Evolutionary conservation across 345 rosid species (phyloP).

Genomic region (Gossypium mustelinum): DNA sequence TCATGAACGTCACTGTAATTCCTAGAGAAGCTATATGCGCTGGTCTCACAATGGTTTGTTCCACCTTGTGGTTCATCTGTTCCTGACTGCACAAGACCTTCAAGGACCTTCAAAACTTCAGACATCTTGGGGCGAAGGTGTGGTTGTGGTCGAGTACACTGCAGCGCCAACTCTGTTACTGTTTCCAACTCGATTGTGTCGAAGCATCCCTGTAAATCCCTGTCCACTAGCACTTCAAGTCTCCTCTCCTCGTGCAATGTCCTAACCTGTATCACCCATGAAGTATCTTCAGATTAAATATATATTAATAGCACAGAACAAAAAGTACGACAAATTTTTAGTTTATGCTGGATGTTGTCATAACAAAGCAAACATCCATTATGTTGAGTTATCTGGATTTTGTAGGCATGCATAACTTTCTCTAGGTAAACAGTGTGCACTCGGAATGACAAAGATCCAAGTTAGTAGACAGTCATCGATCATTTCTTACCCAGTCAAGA

Average conservation of each 20-base stretch:
- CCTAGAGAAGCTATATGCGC: slow-evolving; percentile 52
- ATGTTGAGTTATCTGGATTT: too few species aligned
- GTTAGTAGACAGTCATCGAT: not conserved
- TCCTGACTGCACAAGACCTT: slow-evolving; percentile 53
- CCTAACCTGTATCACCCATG: slow-evolving; percentile 49
- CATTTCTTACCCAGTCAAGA: slow-evolving; percentile 66
- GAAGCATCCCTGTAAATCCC: slow-evolving; percentile 68
- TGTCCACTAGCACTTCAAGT: slow-evolving; percentile 63
- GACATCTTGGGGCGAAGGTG: slow-evolving; percentile 79
- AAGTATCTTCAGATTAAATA: not conserved
- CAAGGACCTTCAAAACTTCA: slow-evolving; percentile 62
- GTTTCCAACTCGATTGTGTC: slow-evolving; percentile 64
- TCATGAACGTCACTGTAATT: slow-evolving; percentile 52
- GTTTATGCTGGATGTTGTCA: too few species aligned
- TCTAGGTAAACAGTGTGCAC: not conserved
- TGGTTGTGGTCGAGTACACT: slow-evolving; percentile 71
- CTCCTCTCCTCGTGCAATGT: slow-evolving; percentile 71
- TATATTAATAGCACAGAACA: not conserved
- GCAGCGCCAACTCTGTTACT: slow-evolving; percentile 63
- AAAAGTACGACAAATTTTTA: not conserved
- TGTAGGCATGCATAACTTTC: not conserved
- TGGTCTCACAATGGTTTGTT: slow-evolving; percentile 36
- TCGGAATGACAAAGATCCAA: not conserved
- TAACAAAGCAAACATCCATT: not conserved
- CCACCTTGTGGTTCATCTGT: slow-evolving; percentile 43